Conservation (phyloP, 768 basidiomycete species). For the Tricholoma sp. region DNA sequence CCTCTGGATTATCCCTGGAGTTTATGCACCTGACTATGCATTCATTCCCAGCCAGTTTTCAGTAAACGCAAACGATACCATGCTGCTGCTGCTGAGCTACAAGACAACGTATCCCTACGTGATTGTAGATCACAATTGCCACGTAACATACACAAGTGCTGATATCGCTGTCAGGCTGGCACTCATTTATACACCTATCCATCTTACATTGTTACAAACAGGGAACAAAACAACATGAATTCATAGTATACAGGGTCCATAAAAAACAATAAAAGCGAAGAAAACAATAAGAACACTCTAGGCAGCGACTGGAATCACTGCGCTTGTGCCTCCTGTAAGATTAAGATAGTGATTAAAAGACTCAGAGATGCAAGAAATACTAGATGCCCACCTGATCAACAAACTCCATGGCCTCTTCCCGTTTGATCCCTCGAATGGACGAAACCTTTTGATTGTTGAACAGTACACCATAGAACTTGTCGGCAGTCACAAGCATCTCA, state of each 20-base stretch:
- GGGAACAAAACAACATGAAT: not conserved
- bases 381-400: slow-evolving; percentile 68
- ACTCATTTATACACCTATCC: not conserved
- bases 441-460: slow-evolving; percentile 96
- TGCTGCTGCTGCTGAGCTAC: not conserved
- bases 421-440: slow-evolving; percentile 79
- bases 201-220: not conserved
- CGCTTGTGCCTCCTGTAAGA: slow-evolving; percentile 23
- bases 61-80: not conserved
- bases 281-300: not conserved
- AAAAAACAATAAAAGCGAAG: not conserved
- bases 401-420: slow-evolving; percentile 91
- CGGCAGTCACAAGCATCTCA: slow-evolving; percentile 93
- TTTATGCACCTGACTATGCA: not conserved
- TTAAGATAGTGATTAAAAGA: not conserved
- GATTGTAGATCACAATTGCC: no score
- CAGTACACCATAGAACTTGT: slow-evolving; percentile 95
- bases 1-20: not conserved
- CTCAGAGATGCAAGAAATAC: not conserved
- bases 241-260: not conserved
- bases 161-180: no score
- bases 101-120: no score
- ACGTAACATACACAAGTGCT: no score
- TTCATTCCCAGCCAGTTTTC: not conserved
- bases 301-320: slow-evolving; percentile 13